phyloP scores from a whole-genome alignment of 352 stramenopile genomes.

The Phytophthora meadii region DNA sequence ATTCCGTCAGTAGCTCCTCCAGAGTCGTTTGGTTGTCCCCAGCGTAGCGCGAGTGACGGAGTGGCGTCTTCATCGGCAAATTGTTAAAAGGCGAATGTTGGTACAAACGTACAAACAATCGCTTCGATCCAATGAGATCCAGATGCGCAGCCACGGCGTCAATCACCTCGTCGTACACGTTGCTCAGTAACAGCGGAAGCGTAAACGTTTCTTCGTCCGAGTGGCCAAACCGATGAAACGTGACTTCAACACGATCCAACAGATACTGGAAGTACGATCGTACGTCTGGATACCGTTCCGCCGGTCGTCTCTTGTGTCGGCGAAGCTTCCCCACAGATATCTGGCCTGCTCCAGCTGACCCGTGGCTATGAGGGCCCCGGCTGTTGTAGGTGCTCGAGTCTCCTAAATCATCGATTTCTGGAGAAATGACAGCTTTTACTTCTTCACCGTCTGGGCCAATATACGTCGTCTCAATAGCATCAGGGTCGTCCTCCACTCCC shows the following conservation, averaged over 20 bases:
- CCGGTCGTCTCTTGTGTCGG: conserved; percentile 2
- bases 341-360: conserved; percentile 14
- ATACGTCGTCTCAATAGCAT: conserved; percentile 30
- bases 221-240: conserved; percentile 64
- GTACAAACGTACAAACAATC: conserved; percentile 78
- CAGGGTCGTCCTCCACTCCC: conserved; percentile 34
- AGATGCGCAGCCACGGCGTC: conserved; percentile 59
- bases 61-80: conserved; percentile 67
- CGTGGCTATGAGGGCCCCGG: conserved; percentile 27
- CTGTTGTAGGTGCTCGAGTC: conserved; percentile 23
- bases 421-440: conserved; percentile 27
- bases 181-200: conserved; percentile 67
- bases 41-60: conserved; percentile 72
- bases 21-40: conserved; percentile 67
- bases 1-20: conserved; percentile 78
- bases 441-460: conserved; percentile 37
- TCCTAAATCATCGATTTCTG: conserved; percentile 24
- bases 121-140: conserved; percentile 46
- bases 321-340: conserved; percentile 9
- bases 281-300: conserved; percentile 72
- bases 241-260: conserved; percentile 81
- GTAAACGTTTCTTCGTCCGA: conserved; percentile 57
- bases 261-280: conserved; percentile 86
- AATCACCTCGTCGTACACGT: conserved; percentile 81
- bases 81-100: conserved; percentile 78